Evolutionary conservation across 225 moss, liverwort and hornwort species (phyloP).

Genomic region (Sphagnum tenellum): DNA sequence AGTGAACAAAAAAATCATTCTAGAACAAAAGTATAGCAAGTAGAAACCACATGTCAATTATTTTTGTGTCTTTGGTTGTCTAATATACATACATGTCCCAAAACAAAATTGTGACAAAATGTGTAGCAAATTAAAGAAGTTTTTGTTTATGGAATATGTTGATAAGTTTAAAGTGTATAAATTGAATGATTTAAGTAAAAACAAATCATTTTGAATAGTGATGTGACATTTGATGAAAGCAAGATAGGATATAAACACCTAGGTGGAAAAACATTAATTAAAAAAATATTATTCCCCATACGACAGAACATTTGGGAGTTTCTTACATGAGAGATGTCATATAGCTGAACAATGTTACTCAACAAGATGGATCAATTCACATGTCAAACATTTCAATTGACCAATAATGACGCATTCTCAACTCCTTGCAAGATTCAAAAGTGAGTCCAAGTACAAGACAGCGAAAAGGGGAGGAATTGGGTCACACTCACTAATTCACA

Average conservation of each 20-base stretch:
- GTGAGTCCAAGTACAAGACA: too few relatives aligned
- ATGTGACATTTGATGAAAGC: background rate
- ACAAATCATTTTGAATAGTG: background rate
- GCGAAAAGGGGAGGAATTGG: too few relatives aligned
- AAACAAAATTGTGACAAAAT: background rate
- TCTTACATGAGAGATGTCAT: too few relatives aligned
- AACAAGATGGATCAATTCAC: background rate
- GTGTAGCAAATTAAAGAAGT: background rate
- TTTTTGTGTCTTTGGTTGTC: slow-evolving; percentile 1
- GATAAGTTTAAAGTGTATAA: background rate
- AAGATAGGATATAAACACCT: background rate
- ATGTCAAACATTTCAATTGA: background rate
- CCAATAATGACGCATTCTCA: too few relatives aligned
- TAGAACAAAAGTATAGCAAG: background rate
- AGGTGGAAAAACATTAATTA: background rate
- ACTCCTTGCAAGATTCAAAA: too few relatives aligned
- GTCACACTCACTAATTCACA: too few relatives aligned
- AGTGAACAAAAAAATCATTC: background rate
- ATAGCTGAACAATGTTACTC: background rate
- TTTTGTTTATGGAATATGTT: background rate
- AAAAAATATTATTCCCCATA: too few relatives aligned
- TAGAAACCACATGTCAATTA: background rate
- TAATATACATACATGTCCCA: background rate
- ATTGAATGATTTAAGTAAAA: background rate
- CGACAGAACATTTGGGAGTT: too few relatives aligned